These are phyloP conservation scores for Sindora glabra DNA, from an alignment of 306 rosid species.

Conservation along the genomic window DNA sequence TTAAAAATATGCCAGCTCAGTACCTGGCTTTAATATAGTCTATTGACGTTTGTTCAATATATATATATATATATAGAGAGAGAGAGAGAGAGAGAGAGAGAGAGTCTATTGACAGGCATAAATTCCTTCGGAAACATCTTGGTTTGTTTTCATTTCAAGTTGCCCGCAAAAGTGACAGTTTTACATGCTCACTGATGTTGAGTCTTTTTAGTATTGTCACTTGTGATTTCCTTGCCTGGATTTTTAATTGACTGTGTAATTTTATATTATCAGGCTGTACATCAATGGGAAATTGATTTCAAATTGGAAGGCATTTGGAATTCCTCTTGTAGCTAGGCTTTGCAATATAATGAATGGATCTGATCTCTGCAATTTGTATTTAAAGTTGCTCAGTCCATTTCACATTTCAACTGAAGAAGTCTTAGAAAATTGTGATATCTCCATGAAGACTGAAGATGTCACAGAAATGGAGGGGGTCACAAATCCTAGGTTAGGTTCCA, in stretches of 20 bases:
- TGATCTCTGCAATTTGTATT: slow-evolving; percentile 58
- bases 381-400: slow-evolving; percentile 58
- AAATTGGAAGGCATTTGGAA: slow-evolving; percentile 81
- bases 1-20: not conserved
- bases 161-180: slow-evolving; percentile 5
- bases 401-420: slow-evolving; percentile 33
- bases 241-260: slow-evolving; percentile 18
- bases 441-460: slow-evolving; percentile 42
- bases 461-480: slow-evolving; percentile 23
- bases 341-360: slow-evolving; percentile 44
- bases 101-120: not conserved
- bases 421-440: slow-evolving; percentile 25
- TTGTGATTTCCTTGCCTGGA: slow-evolving; percentile 16
- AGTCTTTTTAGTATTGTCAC: slow-evolving; percentile 3
- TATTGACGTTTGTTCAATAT: no score
- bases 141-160: slow-evolving; percentile 10
- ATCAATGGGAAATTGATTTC: slow-evolving; percentile 51
- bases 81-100: no score
- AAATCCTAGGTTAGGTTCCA: slow-evolving; percentile 29
- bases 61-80: no score
- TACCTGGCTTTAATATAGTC: not conserved
- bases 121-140: not conserved
- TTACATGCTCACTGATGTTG: not conserved
- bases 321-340: slow-evolving; percentile 68
- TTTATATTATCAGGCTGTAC: slow-evolving; percentile 56